A percentile compares a stretch with the other conserved stretches of the same genome.
Conservation (phyloP, 768 basidiomycete species). For the Myochromella boudieri region DNA sequence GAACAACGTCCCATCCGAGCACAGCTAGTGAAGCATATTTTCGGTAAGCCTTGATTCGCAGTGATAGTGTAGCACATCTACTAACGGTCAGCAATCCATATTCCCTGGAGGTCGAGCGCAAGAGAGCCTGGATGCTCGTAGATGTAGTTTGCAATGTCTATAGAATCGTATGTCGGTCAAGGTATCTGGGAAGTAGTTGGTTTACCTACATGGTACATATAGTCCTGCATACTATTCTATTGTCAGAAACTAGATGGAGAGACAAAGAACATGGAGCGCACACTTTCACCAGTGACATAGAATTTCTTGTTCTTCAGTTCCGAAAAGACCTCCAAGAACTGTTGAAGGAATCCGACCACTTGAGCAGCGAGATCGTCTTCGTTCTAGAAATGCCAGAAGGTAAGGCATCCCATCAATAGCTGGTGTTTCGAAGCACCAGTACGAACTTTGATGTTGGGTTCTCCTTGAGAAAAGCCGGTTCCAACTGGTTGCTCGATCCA, state of each 20-base stretch:
- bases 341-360: slow-evolving; percentile 63
- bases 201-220: slow-evolving; percentile 52
- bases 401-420: too few species aligned
- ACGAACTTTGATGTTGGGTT: slow-evolving; percentile 58
- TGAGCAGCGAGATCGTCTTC: slow-evolving; percentile 49
- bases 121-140: slow-evolving; percentile 54
- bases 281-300: slow-evolving; percentile 74
- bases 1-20: slow-evolving; percentile 63
- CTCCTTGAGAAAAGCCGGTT: slow-evolving; percentile 75
- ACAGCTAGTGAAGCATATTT: slow-evolving; percentile 36
- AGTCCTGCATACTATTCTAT: slow-evolving; percentile 62
- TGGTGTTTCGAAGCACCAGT: background rate
- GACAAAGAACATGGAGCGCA: slow-evolving; percentile 34
- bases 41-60: background rate
- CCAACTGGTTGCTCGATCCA: slow-evolving; percentile 83
- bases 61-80: background rate
- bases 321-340: slow-evolving; percentile 73
- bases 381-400: slow-evolving; percentile 29
- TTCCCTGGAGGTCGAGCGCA: slow-evolving; percentile 62
- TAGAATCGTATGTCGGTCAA: background rate
- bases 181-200: background rate
- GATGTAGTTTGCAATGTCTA: slow-evolving; percentile 77
- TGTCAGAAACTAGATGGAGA: slow-evolving; percentile 1
- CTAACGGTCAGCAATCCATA: slow-evolving; percentile 75
- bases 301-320: slow-evolving; percentile 75